Conservation (phyloP, 2,329 filamentous ascomycete genomes). For the Madurella fahalii region DNA sequence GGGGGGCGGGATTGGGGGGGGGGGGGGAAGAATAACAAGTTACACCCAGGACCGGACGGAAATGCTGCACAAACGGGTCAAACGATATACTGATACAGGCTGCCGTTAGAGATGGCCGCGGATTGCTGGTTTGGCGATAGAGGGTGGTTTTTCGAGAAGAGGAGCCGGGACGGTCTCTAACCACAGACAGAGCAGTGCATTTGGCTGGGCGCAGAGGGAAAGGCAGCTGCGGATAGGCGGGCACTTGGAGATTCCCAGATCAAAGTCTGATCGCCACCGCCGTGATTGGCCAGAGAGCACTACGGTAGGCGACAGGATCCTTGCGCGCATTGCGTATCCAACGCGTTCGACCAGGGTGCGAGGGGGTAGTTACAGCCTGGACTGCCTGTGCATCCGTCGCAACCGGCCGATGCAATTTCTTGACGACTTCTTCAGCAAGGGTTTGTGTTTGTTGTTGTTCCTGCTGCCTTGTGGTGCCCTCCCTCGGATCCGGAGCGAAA, state of each 20-base stretch:
- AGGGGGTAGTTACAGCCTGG: constrained; percentile 13
- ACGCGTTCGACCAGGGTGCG: constrained; percentile 14
- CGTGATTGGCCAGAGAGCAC: constrained; percentile 33
- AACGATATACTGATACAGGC: constrained; percentile 17
- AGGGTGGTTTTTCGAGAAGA: constrained; percentile 13
- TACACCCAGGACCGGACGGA: constrained; percentile 8
- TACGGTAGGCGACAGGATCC: constrained; percentile 23
- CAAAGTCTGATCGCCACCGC: constrained; percentile 35
- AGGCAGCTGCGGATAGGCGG: constrained; percentile 13
- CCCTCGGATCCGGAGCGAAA: neutral
- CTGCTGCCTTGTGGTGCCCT: too few relatives aligned
- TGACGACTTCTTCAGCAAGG: neutral
- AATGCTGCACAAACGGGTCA: constrained; percentile 4
- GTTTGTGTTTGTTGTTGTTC: too few relatives aligned
- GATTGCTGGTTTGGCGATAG: constrained; percentile 15
- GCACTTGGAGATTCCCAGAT: constrained; percentile 27
- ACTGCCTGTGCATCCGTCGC: constrained; percentile 3
- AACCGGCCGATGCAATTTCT: neutral
- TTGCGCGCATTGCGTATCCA: constrained; percentile 15
- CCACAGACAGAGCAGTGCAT: constrained; percentile 12
- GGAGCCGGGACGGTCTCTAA: constrained; percentile 12
- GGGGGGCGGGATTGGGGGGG: too few relatives aligned
- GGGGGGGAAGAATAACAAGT: constrained; percentile 6
- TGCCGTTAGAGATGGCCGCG: constrained; percentile 16
- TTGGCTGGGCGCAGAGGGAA: constrained; percentile 18